Evolutionary conservation across 2,329 filamentous ascomycete species (phyloP), one percentile per base, ranked within the genome.

Genomic region (Colletotrichum navitas): DNA sequence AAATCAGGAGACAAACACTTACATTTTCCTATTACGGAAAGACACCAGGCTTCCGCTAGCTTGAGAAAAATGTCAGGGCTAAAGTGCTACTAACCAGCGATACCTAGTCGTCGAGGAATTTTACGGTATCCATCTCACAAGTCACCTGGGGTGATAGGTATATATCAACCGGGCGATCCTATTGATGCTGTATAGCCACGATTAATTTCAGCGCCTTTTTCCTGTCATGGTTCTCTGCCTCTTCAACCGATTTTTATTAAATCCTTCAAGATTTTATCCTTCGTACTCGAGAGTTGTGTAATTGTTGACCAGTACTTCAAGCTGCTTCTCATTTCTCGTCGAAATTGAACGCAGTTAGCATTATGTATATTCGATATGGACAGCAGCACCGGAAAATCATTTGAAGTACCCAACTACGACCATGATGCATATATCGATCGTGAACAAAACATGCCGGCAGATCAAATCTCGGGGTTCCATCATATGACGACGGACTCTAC

Each of bases 191-290:
- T 41, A 41, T 34, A 26, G 34, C 54, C 54, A 39, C n/a, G 12
- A 58, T 41, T 6, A 41, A 26, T 5, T 24, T 4, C 54, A 26
- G 34, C 21, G 5, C n/a, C 12, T 18, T 5, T 58, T 5, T 24
- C 16, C 10, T 24, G 5, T 16, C 5, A 36, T 7, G 12, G 12
- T 5, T 2, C 3, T 12, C 54, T 58, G 34, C n/a, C 24, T 58
- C 6, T 14, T 36, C n/a, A 39, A 14, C 6, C 26, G 41, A 41
- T 14, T 39, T 6, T 26, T 56, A 39, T 56, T 41, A 58, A 58
- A 2, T 5, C 6, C n/a, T 16, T 18, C 3, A 10, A 3, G 1
- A 0, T 2, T 18, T 3, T 6, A 6, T 11, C n/a, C 3, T 41
- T 14, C 7, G 7, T n/a, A 26, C 29, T 26, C 16, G 16, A 14